Base-by-base conservation (phyloP, 441 rosid species). In the Adansonia rubrostipa region DNA sequence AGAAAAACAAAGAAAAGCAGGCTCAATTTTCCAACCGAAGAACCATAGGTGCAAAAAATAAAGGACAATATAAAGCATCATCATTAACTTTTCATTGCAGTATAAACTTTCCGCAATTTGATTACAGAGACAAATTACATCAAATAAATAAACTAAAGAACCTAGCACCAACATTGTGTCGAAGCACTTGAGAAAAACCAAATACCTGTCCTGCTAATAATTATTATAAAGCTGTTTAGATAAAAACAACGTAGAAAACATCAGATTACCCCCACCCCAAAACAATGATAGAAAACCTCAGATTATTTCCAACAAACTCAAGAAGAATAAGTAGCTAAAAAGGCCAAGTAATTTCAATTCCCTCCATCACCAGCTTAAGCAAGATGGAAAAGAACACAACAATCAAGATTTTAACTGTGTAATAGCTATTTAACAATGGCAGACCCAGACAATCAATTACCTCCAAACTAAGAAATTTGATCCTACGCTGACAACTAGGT, bases 201-300 rank as follows among this genome's bases (percentile, higher is more conserved):
- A 20, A 36, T 40, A 42, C 19, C 65, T 6, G 3, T 42, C 65
- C 76, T 56, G 61, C 48, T 53, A 54, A 33, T 33, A 14, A 28
- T 62, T 62, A 71, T 6, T 62, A 71, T 6, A 64, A 14, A 36
- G 63, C 61, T 22, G 73, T 22, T 69, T 40, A 48, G 57, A 69
- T 69, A 11, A 47, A 36, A 69, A 45, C 15, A 67, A 67, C 4
- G n/a, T 42, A 17, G 73, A 36, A 36, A 36, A 36, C 42, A 36
- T 36, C 42, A 36, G 42, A 36, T 36, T 36, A 36, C 42, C 42
- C 42, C 42, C 42, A 36, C 42, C 42, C 42, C 42, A 36, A 36
- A 36, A 36, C 42, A 36, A 36, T 36, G 33, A 20, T 20, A 11
- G 57, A 69, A 20, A 69, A 69, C 57, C 73, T 69, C 14, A 3